These are phyloP conservation scores for Boletus fagicola DNA, from an alignment of 768 basidiomycete genomes.

Conservation along the genomic window DNA sequence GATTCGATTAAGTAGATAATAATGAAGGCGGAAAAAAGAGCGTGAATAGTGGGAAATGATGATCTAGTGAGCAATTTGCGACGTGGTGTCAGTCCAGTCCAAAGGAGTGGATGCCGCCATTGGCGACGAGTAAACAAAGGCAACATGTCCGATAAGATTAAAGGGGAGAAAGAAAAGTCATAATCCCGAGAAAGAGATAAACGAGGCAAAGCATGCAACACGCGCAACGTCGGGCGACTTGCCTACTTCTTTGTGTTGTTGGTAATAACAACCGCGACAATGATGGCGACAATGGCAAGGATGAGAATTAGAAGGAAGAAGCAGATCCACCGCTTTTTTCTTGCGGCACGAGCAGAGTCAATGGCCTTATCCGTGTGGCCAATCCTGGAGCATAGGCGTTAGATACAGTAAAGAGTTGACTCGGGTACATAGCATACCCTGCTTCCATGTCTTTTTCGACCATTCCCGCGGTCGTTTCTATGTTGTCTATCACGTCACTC, in stretches of 20 bases:
- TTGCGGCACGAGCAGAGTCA: conserved; percentile 78
- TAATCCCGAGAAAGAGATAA: neutral
- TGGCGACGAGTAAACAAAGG: conserved; percentile 3
- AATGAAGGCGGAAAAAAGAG: conserved; percentile 23
- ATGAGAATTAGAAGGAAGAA: conserved; percentile 72
- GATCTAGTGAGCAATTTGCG: conserved; percentile 16
- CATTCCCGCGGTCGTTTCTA: conserved; percentile 71
- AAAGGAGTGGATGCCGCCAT: conserved; percentile 21
- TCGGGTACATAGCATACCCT: conserved; percentile 53
- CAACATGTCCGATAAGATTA: conserved; percentile 13
- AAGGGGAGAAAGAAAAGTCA: neutral
- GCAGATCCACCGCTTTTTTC: conserved; percentile 98
- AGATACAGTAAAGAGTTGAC: neutral
- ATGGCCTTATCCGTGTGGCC: conserved; percentile 87
- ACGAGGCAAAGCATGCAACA: neutral
- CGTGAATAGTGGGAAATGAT: conserved; percentile 4
- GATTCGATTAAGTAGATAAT: conserved; percentile 29
- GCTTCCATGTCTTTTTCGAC: conserved; percentile 84
- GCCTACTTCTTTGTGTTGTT: conserved; percentile 41
- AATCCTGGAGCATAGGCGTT: conserved; percentile 45
- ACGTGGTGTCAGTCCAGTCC: conserved; percentile 16
- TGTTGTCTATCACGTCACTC: conserved; percentile 79
- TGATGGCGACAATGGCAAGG: conserved; percentile 62
- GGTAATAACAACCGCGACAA: conserved; percentile 56
- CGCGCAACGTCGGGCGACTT: neutral